Base-by-base conservation (phyloP, 164 flowering plant genomes). In the Houttuynia cordata region DNA sequence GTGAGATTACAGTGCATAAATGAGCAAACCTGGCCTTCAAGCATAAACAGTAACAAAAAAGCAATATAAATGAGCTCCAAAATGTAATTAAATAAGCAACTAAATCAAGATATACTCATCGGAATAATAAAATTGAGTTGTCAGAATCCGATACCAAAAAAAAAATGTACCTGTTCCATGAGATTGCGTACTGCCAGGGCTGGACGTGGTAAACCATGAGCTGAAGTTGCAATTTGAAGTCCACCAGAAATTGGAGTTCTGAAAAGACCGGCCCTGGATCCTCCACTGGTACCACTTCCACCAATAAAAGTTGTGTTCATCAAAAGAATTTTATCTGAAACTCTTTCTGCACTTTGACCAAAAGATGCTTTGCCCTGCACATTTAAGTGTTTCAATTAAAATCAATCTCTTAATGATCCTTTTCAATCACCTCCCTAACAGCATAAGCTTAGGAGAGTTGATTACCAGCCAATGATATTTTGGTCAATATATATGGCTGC, bases 181-280 rank as follows among this genome's bases (percentile, higher is more conserved):
- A 94, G 77, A 77, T 94, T 94, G 63, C 97, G 95, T 51, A 94
- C 99, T 20, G 99, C 99, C 67, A 88, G 78, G 53, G 99, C 97
- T 57, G 99, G 99, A 71, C 77, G 81, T 51, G 96, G 99, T 68
- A 94, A 76, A 60, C 84, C 97, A 78, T 94, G 99, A 58, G 91
- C 99, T 58, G 97, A 94, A 24, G 99, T 94, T 53, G 99, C 99
- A 79, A 96, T 91, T 69, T 94, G 99, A 30, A 94, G 97, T 56
- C 99, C 97, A 53, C 99, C 99, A 60, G 99, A 94, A 64, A 91
- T 94, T 56, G 97, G 99, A 6, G 99, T 91, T 78, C 99, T 79
- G 61, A 91, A 94, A 62, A 94, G 88, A 51, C 97, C 99, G 67
- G 97, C 82, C 70, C 95, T 79, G 13, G 87, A 78, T 52, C 96